Evolutionary conservation across 169 alveolate species (phyloP).

Genomic region (Prorocentrum cordatum): DNA sequence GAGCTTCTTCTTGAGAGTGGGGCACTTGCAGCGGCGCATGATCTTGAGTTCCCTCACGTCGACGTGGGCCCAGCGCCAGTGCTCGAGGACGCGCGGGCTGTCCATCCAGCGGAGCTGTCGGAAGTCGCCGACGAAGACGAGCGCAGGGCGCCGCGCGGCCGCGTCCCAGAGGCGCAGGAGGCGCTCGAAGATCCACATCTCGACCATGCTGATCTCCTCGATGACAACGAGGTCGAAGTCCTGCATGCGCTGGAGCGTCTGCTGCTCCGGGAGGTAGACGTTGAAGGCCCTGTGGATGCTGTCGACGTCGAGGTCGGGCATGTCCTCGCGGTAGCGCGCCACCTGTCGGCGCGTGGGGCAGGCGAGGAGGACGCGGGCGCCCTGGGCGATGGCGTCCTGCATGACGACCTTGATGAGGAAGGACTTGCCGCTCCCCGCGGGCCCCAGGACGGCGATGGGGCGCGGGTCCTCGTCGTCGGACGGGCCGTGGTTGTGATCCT

Average conservation of each 20-base stretch:
- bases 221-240: background rate
- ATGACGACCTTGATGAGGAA: background rate
- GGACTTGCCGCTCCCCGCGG: background rate
- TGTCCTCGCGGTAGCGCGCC: background rate
- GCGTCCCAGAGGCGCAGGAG: conserved; percentile 20
- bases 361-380: conserved; percentile 6
- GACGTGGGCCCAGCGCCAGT: background rate
- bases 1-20: background rate
- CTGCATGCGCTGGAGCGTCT: background rate
- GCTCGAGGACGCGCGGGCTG: no score
- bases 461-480: background rate
- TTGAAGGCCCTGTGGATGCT: background rate
- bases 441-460: background rate
- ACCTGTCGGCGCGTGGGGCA: conserved; percentile 9
- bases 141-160: background rate
- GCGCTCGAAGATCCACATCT: background rate
- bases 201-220: background rate
- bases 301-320: conserved; percentile 16
- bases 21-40: conserved; percentile 29
- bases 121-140: conserved; percentile 9
- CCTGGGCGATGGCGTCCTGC: background rate
- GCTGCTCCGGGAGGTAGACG: background rate
- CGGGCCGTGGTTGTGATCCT: background rate
- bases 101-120: background rate
- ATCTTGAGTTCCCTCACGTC: background rate